A percentile compares a stretch with the other conserved stretches of the same genome.
Conservation (phyloP, 345 rosid genomes). For the Durio zibethinus region DNA sequence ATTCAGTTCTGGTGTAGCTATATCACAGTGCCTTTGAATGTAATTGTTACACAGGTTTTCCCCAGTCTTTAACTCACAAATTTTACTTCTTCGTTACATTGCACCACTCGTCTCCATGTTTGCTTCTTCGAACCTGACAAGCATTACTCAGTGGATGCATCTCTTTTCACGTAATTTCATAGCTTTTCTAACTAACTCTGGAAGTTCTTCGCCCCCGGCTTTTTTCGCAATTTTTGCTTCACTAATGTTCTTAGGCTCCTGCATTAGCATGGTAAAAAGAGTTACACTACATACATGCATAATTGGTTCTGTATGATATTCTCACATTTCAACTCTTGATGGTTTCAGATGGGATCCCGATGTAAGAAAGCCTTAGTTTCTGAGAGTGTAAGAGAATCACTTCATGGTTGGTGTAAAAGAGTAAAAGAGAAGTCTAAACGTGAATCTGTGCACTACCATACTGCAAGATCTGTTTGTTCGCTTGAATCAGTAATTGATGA, state of each 20-base stretch:
- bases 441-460: conserved; percentile 39
- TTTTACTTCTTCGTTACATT: background rate
- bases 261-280: background rate
- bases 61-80: background rate
- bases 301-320: background rate
- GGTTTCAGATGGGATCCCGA: conserved; percentile 73
- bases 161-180: background rate
- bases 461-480: conserved; percentile 77
- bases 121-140: background rate
- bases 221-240: background rate
- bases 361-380: conserved; percentile 79
- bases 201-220: background rate
- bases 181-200: background rate
- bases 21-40: conserved; percentile 83
- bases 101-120: background rate
- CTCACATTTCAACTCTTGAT: background rate
- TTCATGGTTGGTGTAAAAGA: conserved; percentile 94
- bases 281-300: background rate
- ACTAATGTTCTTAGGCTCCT: background rate
- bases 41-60: conserved; percentile 81
- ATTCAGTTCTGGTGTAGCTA: conserved; percentile 98
- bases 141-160: background rate
- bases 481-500: conserved; percentile 60
- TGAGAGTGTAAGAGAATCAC: conserved; percentile 85
- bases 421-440: conserved; percentile 66